Percentiles rank a stretch among this genome's conserved stretches.
Evolutionary conservation across 352 stramenopile genomes (phyloP).

Genomic region (Phytopythium helicoides): DNA sequence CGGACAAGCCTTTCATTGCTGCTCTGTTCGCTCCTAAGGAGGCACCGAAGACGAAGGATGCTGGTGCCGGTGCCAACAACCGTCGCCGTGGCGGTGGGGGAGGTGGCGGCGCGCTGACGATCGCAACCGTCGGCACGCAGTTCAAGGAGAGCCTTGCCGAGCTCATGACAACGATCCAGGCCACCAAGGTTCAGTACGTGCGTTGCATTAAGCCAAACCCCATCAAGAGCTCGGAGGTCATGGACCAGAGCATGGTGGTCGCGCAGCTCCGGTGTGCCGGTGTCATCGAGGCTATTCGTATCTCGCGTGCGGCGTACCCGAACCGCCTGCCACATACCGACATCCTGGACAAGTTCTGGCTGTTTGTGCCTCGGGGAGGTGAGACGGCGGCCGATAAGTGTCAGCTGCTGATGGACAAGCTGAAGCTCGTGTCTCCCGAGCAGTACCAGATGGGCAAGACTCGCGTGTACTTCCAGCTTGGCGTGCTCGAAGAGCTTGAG

Average conservation of each 20-base stretch:
- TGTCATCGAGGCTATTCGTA: constrained; percentile 98
- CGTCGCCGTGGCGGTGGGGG: constrained; percentile 23
- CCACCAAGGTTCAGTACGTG: constrained; percentile 97
- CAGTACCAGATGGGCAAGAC: constrained; percentile 88
- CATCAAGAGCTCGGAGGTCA: constrained; percentile 82
- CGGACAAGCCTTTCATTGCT: constrained; percentile 57
- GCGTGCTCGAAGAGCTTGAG: constrained; percentile 83
- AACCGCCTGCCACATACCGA: constrained; percentile 93
- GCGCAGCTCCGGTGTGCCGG: constrained; percentile 97
- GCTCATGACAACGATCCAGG: constrained; percentile 93
- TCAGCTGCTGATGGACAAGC: constrained; percentile 75
- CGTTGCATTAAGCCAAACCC: constrained; percentile 99
- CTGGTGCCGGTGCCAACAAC: constrained; percentile 6
- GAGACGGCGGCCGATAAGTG: constrained; percentile 63
- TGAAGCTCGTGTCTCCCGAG: constrained; percentile 63
- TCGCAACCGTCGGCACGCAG: constrained; percentile 72
- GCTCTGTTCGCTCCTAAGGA: constrained; percentile 49
- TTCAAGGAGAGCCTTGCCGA: constrained; percentile 91
- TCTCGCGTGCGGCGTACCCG: constrained; percentile 96
- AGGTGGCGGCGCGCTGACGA: constrained; percentile 44
- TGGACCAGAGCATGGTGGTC: constrained; percentile 92
- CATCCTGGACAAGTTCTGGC: constrained; percentile 79
- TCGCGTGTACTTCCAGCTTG: constrained; percentile 86
- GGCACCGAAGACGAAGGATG: constrained; percentile 18
- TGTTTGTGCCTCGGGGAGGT: constrained; percentile 70